A percentile compares a stretch with the other conserved stretches of the same genome.
Evolutionary conservation across 2,329 filamentous ascomycete species (phyloP).

Genomic region (Fusarium illudens): DNA sequence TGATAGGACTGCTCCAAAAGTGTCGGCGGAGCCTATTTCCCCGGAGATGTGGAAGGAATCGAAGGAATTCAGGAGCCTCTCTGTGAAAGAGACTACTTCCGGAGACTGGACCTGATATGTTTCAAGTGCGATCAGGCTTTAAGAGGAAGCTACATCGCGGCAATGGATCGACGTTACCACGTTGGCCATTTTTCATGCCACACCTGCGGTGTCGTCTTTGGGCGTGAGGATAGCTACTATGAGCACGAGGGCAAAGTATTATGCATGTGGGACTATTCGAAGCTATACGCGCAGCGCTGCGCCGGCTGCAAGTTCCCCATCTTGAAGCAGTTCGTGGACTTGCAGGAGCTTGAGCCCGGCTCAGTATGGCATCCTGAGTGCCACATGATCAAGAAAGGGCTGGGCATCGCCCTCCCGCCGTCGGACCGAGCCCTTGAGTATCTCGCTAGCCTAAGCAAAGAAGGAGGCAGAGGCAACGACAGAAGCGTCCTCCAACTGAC

Average conservation of each 20-base stretch:
- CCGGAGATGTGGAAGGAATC: no score
- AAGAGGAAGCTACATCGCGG: background rate
- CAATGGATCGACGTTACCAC: background rate
- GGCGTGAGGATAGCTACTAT: background rate
- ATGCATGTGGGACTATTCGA: background rate
- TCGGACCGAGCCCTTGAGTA: background rate
- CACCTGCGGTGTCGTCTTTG: background rate
- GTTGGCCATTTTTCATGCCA: background rate
- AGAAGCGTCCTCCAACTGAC: background rate
- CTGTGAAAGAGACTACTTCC: background rate
- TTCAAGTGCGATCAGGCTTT: background rate
- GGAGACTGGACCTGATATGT: background rate
- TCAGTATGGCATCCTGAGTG: background rate
- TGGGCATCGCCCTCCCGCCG: background rate
- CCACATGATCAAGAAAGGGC: background rate
- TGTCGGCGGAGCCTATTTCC: background rate
- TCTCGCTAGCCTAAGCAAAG: background rate
- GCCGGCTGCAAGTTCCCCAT: background rate
- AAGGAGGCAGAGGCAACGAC: background rate
- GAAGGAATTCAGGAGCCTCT: background rate
- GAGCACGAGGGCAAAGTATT: background rate
- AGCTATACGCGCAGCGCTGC: background rate
- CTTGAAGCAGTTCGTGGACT: background rate
- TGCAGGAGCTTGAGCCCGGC: background rate
- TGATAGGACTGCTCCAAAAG: background rate